These are phyloP conservation scores for Pseudotsuga menziesii DNA, from an alignment of 75 land plant genomes.

Conservation along the genomic window DNA sequence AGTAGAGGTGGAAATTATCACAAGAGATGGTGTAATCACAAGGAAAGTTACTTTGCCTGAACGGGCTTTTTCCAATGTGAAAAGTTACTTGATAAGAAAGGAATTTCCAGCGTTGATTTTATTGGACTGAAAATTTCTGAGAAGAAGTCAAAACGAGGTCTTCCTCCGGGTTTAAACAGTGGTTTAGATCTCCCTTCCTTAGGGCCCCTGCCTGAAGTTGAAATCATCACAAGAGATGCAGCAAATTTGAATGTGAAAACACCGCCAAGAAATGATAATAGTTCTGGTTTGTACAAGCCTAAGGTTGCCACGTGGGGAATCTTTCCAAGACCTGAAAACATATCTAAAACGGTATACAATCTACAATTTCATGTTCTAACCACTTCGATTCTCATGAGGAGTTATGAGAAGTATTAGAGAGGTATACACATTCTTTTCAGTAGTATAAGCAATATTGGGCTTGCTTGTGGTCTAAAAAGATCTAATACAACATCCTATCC, in stretches of 20 bases:
- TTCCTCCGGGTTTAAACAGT: slow-evolving; percentile 59
- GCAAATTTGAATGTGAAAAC: slow-evolving; percentile 33
- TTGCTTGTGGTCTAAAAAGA: too few relatives aligned
- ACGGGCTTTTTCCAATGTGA: slow-evolving; percentile 16
- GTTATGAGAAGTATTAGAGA: too few relatives aligned
- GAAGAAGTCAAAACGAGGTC: slow-evolving; percentile 46
- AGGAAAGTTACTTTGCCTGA: slow-evolving; percentile 19
- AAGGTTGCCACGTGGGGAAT: slow-evolving; percentile 94
- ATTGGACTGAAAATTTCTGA: slow-evolving; percentile 71
- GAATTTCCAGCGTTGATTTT: slow-evolving; percentile 62
- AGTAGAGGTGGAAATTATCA: slow-evolving; percentile 38
- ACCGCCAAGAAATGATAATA: slow-evolving; percentile 18
- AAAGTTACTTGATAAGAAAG: slow-evolving; percentile 18
- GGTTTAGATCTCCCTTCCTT: slow-evolving; percentile 37
- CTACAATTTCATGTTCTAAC: too few relatives aligned
- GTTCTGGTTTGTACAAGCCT: slow-evolving; percentile 68
- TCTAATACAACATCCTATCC: too few relatives aligned
- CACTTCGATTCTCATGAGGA: too few relatives aligned
- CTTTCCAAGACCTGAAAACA: slow-evolving; percentile 81
- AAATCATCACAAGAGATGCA: slow-evolving; percentile 66
- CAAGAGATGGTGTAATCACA: slow-evolving; percentile 31
- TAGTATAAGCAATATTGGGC: too few relatives aligned
- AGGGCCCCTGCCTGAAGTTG: slow-evolving; percentile 60
- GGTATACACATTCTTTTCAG: too few relatives aligned
- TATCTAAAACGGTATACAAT: slow-evolving; percentile 68